These are phyloP conservation scores for Hypoxylon sp. DNA, from an alignment of 2,329 filamentous ascomycete genomes.

Conservation along the genomic window DNA sequence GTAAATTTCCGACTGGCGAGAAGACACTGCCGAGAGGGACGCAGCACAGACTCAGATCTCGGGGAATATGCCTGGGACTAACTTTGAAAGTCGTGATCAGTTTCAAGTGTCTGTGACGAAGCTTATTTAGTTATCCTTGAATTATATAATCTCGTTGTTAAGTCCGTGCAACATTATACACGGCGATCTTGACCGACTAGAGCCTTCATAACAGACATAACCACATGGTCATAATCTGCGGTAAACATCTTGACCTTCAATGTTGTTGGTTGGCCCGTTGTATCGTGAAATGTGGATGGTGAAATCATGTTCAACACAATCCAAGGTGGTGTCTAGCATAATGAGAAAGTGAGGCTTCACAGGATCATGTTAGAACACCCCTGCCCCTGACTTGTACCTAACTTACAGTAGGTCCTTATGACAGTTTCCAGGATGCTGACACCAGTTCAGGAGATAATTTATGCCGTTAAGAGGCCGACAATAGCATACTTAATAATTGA, in stretches of 20 bases:
- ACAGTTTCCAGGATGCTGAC: neutral
- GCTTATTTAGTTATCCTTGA: constrained; percentile 2
- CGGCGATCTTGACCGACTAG: neutral
- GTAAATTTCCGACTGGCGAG: constrained; percentile 5
- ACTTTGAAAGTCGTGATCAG: constrained; percentile 17
- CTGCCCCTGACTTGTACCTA: constrained; percentile 5
- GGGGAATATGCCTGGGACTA: constrained; percentile 22
- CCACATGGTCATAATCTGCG: neutral
- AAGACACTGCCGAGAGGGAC: constrained; percentile 3
- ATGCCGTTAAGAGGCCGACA: constrained; percentile 1
- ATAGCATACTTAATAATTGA: neutral
- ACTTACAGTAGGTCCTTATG: neutral
- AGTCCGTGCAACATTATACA: constrained; percentile 10
- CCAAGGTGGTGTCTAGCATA: neutral
- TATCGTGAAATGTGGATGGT: neutral
- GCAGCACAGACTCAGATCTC: constrained; percentile 12
- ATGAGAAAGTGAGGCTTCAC: constrained; percentile 10
- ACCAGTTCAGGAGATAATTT: neutral
- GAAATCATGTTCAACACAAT: neutral
- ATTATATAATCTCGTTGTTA: constrained; percentile 4
- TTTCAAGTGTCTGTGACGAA: constrained; percentile 15
- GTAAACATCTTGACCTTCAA: neutral
- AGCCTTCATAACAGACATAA: constrained; percentile 3
- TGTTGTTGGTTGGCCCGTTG: neutral
- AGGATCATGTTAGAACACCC: neutral